Evolutionary conservation across 257 asterid species (phyloP).

Genomic region (Solanum pimpinellifolium): DNA sequence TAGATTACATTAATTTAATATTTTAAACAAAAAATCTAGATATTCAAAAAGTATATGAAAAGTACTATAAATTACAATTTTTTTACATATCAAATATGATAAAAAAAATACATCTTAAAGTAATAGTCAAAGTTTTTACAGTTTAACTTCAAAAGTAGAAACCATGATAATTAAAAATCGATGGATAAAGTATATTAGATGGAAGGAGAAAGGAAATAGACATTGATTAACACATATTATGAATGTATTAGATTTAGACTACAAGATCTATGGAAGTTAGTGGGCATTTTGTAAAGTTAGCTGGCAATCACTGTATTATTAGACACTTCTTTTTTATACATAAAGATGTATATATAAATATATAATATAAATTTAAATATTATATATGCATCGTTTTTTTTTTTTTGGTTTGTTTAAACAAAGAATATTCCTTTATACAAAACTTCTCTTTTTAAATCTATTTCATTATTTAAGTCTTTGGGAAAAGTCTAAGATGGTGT

Average conservation of each 20-base stretch:
- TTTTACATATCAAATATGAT: too few relatives aligned
- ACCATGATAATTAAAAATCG: too few relatives aligned
- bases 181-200: too few relatives aligned
- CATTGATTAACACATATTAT: background rate
- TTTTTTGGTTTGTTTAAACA: background rate
- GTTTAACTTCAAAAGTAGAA: too few relatives aligned
- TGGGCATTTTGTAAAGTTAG: constrained; percentile 18
- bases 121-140: fast-evolving
- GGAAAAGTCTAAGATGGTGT: background rate
- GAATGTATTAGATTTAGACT: background rate
- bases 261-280: constrained; percentile 12
- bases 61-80: too few relatives aligned
- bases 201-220: background rate
- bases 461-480: background rate
- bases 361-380: too few relatives aligned
- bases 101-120: too few relatives aligned
- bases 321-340: background rate
- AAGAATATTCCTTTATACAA: background rate
- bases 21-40: too few relatives aligned
- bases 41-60: too few relatives aligned
- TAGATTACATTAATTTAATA: too few relatives aligned
- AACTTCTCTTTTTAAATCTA: background rate
- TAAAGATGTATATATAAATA: background rate
- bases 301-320: constrained; percentile 37
- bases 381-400: background rate